phyloP scores from a whole-genome alignment of 345 rosid species.

The Raphanus raphanistrum region DNA sequence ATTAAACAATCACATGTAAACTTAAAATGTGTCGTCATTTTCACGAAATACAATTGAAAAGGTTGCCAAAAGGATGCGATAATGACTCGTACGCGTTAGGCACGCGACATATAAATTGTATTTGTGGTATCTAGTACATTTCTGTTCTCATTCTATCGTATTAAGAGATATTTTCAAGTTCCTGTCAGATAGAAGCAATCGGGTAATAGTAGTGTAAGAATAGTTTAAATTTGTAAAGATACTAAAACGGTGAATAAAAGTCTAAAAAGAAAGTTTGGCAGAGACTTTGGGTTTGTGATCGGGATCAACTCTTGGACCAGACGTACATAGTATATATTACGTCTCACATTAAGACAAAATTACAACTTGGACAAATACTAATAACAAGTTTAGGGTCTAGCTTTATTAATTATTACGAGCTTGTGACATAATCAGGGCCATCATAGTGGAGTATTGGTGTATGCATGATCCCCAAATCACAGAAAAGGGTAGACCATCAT shows the following conservation, averaged over 20 bases:
- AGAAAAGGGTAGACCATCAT: too few species aligned
- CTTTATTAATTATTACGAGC: neutral
- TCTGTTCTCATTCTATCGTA: too few species aligned
- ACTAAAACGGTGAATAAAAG: neutral
- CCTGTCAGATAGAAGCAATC: neutral
- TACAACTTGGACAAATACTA: neutral
- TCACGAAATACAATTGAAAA: conserved; percentile 24
- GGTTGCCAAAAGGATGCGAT: conserved; percentile 28
- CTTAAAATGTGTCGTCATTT: conserved; percentile 23
- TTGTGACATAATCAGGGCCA: too few species aligned
- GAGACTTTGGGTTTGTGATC: conserved; percentile 12
- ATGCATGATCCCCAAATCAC: too few species aligned
- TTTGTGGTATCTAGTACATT: neutral
- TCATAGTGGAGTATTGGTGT: too few species aligned
- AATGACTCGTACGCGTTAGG: conserved; percentile 33
- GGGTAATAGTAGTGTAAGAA: neutral
- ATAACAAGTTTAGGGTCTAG: neutral
- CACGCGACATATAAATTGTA: conserved; percentile 17
- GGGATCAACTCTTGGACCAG: conserved; percentile 13
- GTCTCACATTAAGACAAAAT: neutral
- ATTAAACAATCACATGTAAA: conserved; percentile 19
- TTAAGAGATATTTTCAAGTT: conserved; percentile 14
- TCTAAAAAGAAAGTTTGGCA: neutral
- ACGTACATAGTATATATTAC: conserved; percentile 1
- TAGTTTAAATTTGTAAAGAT: neutral